Conservation (phyloP, 345 rosid genomes). For the Aurinia saxatilis region DNA sequence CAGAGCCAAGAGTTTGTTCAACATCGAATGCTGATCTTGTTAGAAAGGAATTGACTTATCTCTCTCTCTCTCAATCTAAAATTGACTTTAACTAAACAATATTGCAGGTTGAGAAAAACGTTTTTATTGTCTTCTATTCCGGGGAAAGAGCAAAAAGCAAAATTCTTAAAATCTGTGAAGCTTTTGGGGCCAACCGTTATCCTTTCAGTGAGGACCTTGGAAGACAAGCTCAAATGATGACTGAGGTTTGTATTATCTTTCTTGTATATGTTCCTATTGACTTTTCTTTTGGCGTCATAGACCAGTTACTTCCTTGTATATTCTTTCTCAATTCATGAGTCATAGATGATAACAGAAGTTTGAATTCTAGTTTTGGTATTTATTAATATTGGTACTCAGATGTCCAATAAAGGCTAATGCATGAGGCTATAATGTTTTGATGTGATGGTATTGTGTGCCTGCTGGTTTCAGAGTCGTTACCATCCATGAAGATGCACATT, state of each 20-base stretch:
- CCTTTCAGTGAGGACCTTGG: conserved; percentile 78
- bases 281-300: conserved; percentile 5
- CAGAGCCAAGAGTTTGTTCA: background rate
- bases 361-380: conserved; percentile 3
- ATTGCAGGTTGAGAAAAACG: conserved; percentile 91
- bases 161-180: conserved; percentile 91
- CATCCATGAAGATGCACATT: background rate
- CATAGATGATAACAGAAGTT: conserved; percentile 11
- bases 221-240: conserved; percentile 60
- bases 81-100: conserved; percentile 20
- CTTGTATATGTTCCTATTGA: background rate
- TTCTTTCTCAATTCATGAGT: background rate
- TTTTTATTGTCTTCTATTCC: conserved; percentile 73
- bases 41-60: background rate
- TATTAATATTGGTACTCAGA: background rate
- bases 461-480: background rate
- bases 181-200: conserved; percentile 96
- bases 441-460: background rate
- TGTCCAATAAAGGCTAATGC: background rate
- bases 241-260: conserved; percentile 43
- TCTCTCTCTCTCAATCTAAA: background rate
- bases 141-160: conserved; percentile 90
- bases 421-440: background rate
- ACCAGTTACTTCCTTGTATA: conserved; percentile 3
- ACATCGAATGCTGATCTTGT: background rate